A percentile compares a stretch with the other conserved stretches of the same genome.
Conservation (phyloP, 371 early-diverging fungal species). For the Chytridiales sp. region DNA sequence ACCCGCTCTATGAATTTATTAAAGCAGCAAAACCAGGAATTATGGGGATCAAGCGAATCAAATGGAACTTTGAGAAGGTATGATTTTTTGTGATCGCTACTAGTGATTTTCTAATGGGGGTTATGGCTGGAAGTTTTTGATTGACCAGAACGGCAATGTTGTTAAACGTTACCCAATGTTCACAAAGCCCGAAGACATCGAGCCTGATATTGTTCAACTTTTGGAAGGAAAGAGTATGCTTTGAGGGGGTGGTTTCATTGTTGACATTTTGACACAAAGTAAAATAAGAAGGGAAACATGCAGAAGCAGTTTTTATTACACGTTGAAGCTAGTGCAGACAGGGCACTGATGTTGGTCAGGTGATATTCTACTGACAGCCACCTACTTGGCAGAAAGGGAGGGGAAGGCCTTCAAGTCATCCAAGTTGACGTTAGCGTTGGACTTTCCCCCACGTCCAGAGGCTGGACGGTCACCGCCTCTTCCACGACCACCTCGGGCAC, state of each 20-base stretch:
- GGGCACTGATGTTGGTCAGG: too few relatives aligned
- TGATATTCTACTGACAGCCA: too few relatives aligned
- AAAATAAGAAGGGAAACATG: too few relatives aligned
- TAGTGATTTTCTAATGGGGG: too few relatives aligned
- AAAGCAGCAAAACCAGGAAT: slow-evolving; percentile 35
- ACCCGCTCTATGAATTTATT: slow-evolving; percentile 45
- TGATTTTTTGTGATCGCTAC: too few relatives aligned
- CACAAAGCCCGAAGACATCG: slow-evolving; percentile 29
- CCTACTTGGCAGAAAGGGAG: slow-evolving; percentile 64
- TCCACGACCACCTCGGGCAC: slow-evolving; percentile 13
- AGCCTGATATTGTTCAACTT: slow-evolving; percentile 28
- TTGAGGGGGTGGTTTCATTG: too few relatives aligned
- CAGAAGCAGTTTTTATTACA: too few relatives aligned
- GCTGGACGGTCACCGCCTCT: slow-evolving; percentile 5
- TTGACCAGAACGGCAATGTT: slow-evolving; percentile 51
- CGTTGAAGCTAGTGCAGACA: too few relatives aligned
- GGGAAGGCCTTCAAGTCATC: slow-evolving; percentile 76
- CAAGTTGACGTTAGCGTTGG: slow-evolving; percentile 54
- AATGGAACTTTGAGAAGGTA: slow-evolving; percentile 50
- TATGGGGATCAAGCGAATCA: slow-evolving; percentile 29
- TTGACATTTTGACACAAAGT: too few relatives aligned
- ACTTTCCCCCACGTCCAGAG: not conserved
- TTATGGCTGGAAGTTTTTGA: too few relatives aligned
- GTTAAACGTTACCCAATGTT: slow-evolving; percentile 46
- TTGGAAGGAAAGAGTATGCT: too few relatives aligned